Evolutionary conservation across 306 rosid species (phyloP).

Genomic region (Acacia confusa): DNA sequence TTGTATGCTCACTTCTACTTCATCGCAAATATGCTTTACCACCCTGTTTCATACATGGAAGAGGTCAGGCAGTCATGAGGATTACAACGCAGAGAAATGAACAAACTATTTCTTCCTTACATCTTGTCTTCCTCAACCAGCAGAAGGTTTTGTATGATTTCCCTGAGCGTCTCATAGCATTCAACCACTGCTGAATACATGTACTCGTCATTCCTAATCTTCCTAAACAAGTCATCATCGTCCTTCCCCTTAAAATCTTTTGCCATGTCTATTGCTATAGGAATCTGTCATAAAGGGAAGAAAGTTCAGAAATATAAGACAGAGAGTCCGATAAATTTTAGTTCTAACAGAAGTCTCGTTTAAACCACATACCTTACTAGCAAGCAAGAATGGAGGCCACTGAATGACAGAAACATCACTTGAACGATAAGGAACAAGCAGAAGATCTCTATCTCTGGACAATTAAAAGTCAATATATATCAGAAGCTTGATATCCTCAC

Average conservation of each 20-base stretch:
- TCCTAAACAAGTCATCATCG: conserved; percentile 57
- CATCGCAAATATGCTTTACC: conserved; percentile 38
- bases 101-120: conserved; percentile 43
- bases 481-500: conserved; percentile 20
- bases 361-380: conserved; percentile 64
- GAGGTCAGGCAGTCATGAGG: conserved; percentile 11
- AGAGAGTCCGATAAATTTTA: neutral
- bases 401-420: conserved; percentile 51
- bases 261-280: conserved; percentile 79
- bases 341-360: conserved; percentile 2
- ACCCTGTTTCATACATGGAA: conserved; percentile 43
- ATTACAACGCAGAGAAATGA: neutral
- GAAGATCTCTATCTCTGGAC: conserved; percentile 64
- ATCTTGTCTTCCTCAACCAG: conserved; percentile 40
- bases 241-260: conserved; percentile 64
- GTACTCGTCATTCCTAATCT: conserved; percentile 54
- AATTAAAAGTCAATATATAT: conserved; percentile 18
- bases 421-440: conserved; percentile 62
- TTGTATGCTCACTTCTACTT: conserved; percentile 35
- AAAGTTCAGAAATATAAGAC: neutral
- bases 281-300: conserved; percentile 53
- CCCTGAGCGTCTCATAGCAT: conserved; percentile 63
- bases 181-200: conserved; percentile 69
- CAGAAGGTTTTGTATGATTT: conserved; percentile 49
- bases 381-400: conserved; percentile 87